Evolutionary conservation across 1,139 yeast genomes (phyloP).

Genomic region (Saccharomyces hybrid): DNA sequence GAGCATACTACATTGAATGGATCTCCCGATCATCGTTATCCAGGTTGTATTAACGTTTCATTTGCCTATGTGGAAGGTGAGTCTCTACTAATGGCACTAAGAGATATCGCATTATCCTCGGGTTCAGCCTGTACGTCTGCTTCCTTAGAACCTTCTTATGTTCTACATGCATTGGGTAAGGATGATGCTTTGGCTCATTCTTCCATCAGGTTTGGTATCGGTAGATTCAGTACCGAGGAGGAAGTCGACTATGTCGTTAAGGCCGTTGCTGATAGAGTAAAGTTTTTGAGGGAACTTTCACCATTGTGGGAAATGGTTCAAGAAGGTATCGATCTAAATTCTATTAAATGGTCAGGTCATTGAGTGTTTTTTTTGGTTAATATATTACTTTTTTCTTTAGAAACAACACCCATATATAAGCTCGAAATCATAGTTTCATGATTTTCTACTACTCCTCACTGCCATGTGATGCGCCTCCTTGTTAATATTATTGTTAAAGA

Average conservation of each 20-base stretch:
- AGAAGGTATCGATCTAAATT: slow-evolving; percentile 89
- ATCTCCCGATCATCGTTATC: slow-evolving; percentile 59
- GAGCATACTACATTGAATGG: slow-evolving; percentile 92
- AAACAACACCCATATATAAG: neutral
- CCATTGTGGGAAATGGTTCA: slow-evolving; percentile 99
- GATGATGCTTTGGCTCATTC: slow-evolving; percentile 98
- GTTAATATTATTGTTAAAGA: neutral
- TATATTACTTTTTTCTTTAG: neutral
- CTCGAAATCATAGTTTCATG: neutral
- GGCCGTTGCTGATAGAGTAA: slow-evolving; percentile 84
- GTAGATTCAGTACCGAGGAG: slow-evolving; percentile 92
- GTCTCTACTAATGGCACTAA: slow-evolving; percentile 91
- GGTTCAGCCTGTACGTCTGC: slow-evolving; percentile 99
- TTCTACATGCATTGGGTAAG: slow-evolving; percentile 91
- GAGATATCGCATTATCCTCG: slow-evolving; percentile 90
- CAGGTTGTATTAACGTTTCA: slow-evolving; percentile 94
- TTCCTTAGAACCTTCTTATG: slow-evolving; percentile 94
- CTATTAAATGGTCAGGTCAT: slow-evolving; percentile 97
- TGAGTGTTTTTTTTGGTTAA: slow-evolving; percentile 24
- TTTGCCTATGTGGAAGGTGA: slow-evolving; percentile 98
- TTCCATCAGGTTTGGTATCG: slow-evolving; percentile 92
- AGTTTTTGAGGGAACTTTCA: slow-evolving; percentile 81
- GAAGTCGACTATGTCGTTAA: slow-evolving; percentile 89
- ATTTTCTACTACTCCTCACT: neutral
- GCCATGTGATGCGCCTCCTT: neutral